phyloP scores from a whole-genome alignment of 2,329 filamentous ascomycete genomes.

The Colletotrichum godetiae region DNA sequence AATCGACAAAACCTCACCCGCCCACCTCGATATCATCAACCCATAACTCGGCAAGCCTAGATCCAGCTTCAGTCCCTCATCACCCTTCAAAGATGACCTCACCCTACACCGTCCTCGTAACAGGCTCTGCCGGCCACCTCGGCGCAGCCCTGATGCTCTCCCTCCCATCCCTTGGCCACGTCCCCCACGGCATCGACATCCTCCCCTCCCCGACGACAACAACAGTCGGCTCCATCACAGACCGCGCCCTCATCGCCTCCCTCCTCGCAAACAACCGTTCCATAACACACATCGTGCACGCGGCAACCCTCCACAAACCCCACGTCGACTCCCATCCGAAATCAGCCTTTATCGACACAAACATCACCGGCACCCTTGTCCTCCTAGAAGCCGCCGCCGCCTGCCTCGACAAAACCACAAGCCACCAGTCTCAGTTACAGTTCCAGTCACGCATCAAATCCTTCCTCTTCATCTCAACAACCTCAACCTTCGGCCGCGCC shows the following conservation, averaged over 20 bases:
- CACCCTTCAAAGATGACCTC: not conserved
- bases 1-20: no score
- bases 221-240: slow-evolving; percentile 49
- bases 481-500: slow-evolving; percentile 56
- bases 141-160: slow-evolving; percentile 58
- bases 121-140: slow-evolving; percentile 59
- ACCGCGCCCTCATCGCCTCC: slow-evolving; percentile 46
- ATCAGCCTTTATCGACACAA: slow-evolving; percentile 55
- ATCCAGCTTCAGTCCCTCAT: no score
- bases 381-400: slow-evolving; percentile 53
- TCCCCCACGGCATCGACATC: slow-evolving; percentile 57
- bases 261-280: slow-evolving; percentile 45
- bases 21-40: no score
- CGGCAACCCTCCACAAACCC: slow-evolving; percentile 60
- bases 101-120: slow-evolving; percentile 52
- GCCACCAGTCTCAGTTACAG: not conserved
- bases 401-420: not conserved
- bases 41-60: no score
- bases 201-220: slow-evolving; percentile 50
- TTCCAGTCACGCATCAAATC: slow-evolving; percentile 43
- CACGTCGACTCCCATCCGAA: slow-evolving; percentile 58
- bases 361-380: slow-evolving; percentile 55
- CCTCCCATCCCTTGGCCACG: slow-evolving; percentile 51
- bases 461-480: slow-evolving; percentile 59
- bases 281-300: slow-evolving; percentile 55